Percentiles rank a stretch among this genome's conserved stretches.
These are phyloP conservation scores for Periglandula ipomoeae DNA, from an alignment of 2,329 filamentous ascomycete species.

Conservation along the genomic window DNA sequence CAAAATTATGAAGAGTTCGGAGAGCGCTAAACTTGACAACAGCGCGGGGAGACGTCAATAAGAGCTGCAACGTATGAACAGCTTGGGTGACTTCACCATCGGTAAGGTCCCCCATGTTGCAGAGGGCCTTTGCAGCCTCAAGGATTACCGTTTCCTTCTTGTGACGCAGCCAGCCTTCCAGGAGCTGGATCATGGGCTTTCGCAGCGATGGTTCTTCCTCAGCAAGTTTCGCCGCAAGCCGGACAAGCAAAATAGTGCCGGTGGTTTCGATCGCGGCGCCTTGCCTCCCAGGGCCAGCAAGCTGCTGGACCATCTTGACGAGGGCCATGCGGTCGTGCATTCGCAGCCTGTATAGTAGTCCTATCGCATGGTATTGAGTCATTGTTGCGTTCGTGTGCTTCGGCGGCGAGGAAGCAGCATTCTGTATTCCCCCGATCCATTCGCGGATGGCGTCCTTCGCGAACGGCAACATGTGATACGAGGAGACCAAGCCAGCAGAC, in stretches of 20 bases:
- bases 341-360: slow-evolving; percentile 94
- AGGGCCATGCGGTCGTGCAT: slow-evolving; percentile 95
- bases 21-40: slow-evolving; percentile 98
- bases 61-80: slow-evolving; percentile 90
- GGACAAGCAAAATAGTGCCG: slow-evolving; percentile 84
- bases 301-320: slow-evolving; percentile 99
- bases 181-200: slow-evolving; percentile 93
- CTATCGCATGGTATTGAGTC: slow-evolving; percentile 98
- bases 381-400: slow-evolving; percentile 86
- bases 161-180: slow-evolving; percentile 93
- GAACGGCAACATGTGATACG: slow-evolving; percentile 94
- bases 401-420: too few relatives aligned
- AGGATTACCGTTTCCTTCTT: slow-evolving; percentile 99
- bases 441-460: slow-evolving; percentile 89
- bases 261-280: slow-evolving; percentile 93
- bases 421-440: slow-evolving; percentile 47
- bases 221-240: slow-evolving; percentile 84
- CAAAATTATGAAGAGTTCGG: slow-evolving; percentile 91
- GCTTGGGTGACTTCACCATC: slow-evolving; percentile 87
- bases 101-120: slow-evolving; percentile 85
- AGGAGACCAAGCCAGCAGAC: slow-evolving; percentile 90
- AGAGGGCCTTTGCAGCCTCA: slow-evolving; percentile 96
- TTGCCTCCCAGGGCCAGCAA: too few relatives aligned
- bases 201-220: slow-evolving; percentile 84
- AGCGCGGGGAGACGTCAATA: slow-evolving; percentile 88